These are phyloP conservation scores for Lachnellula cervina DNA, from an alignment of 2,329 filamentous ascomycete species.

Conservation along the genomic window DNA sequence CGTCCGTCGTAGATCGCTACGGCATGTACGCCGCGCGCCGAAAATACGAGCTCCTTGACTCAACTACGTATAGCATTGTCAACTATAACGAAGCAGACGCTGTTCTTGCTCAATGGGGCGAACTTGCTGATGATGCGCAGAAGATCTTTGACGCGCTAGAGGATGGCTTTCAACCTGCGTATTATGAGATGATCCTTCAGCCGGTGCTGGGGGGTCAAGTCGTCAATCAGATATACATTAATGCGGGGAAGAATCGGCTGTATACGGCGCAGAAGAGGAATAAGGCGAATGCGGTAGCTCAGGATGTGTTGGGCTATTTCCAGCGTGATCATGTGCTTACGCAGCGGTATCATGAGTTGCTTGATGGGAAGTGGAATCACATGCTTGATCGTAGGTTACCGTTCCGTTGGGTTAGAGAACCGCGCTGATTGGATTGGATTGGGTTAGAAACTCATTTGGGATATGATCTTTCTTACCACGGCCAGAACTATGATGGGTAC, in stretches of 20 bases:
- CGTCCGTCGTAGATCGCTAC: slow-evolving; percentile 50
- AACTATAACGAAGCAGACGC: slow-evolving; percentile 61
- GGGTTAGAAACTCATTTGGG: slow-evolving; percentile 47
- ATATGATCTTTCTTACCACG: slow-evolving; percentile 34
- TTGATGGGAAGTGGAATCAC: slow-evolving; percentile 58
- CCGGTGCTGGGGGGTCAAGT: slow-evolving; percentile 54
- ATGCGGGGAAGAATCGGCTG: slow-evolving; percentile 47
- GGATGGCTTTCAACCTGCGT: slow-evolving; percentile 48
- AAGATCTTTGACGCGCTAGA: slow-evolving; percentile 50
- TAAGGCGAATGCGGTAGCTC: slow-evolving; percentile 49
- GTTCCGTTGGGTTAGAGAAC: not conserved
- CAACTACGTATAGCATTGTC: slow-evolving; percentile 53
- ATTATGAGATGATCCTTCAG: slow-evolving; percentile 59
- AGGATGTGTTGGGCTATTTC: slow-evolving; percentile 48
- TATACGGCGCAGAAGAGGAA: slow-evolving; percentile 53
- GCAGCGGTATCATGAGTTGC: slow-evolving; percentile 50
- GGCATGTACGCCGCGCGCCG: slow-evolving; percentile 52
- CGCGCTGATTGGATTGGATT: slow-evolving; percentile 35
- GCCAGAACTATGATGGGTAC: slow-evolving; percentile 30
- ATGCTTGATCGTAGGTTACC: slow-evolving; percentile 49
- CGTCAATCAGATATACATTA: slow-evolving; percentile 50
- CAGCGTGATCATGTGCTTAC: slow-evolving; percentile 54
- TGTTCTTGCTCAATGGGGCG: slow-evolving; percentile 51
- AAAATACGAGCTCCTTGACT: slow-evolving; percentile 59
- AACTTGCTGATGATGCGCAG: slow-evolving; percentile 49